Conservation (phyloP, 1,284 basidiomycete genomes). For the Sparassis latifolia region DNA sequence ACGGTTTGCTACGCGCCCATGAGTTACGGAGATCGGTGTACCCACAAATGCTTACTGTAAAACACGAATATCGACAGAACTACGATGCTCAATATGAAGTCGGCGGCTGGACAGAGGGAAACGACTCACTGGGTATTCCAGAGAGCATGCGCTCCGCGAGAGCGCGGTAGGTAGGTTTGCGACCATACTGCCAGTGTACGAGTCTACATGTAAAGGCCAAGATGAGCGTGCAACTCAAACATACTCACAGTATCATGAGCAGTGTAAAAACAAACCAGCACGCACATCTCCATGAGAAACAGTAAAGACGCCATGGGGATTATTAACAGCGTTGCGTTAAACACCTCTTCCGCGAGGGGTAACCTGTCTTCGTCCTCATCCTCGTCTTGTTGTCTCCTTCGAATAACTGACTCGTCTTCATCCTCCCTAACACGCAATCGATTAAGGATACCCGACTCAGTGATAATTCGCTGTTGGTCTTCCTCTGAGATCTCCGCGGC, state of each 20-base stretch:
- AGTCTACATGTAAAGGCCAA: constrained; percentile 36
- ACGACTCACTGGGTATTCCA: constrained; percentile 59
- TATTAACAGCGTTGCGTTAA: constrained; percentile 52
- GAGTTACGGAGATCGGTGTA: background rate
- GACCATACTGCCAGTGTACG: constrained; percentile 70
- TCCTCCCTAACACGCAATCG: constrained; percentile 24
- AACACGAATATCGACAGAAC: constrained; percentile 71
- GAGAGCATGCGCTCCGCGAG: constrained; percentile 50
- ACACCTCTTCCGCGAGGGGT: constrained; percentile 62
- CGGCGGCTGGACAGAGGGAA: background rate
- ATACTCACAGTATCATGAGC: background rate
- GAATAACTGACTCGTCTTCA: constrained; percentile 20
- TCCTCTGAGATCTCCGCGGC: constrained; percentile 46
- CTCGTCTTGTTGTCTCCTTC: constrained; percentile 25
- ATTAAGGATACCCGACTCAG: constrained; percentile 58
- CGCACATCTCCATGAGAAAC: constrained; percentile 75
- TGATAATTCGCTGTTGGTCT: constrained; percentile 72
- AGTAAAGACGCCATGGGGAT: constrained; percentile 68
- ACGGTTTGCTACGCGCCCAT: constrained; percentile 42
- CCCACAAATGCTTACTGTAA: constrained; percentile 49
- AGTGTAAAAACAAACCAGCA: constrained; percentile 5
- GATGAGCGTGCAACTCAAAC: background rate
- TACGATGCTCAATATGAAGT: constrained; percentile 21
- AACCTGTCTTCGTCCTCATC: no score
- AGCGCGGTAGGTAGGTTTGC: constrained; percentile 39